Base-by-base conservation (phyloP, 306 rosid species). In the Fragaria ananassa region DNA sequence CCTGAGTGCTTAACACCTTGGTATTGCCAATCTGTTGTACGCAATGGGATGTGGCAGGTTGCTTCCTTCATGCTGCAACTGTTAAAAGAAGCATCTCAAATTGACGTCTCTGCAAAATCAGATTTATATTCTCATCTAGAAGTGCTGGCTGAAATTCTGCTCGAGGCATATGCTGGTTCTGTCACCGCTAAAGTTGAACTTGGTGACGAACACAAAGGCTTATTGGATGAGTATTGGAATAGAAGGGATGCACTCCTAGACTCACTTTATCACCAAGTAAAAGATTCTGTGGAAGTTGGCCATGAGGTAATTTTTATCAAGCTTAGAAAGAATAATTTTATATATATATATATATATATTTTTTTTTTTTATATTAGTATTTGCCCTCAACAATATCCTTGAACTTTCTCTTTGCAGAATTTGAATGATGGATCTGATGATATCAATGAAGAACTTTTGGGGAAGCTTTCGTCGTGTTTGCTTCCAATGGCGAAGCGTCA, bases 1-100 rank as follows among this genome's bases (percentile, higher is more conserved):
- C 95, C 96, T 70, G 98, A 95, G 82, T 87, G 93, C 76, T 81
- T 92, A 78, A 87, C 97, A 75, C 93, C 97, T 58, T 95, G 98
- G 97, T 90, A 89, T 86, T 88, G 97, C 88, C 94, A 88, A 86
- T 82, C 86, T 31, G 85, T 87, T 68, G 90, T 92, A 62, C 92
- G 97, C 47, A 90, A 77, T 83, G 98, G 98, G 73, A 79, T 92
- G 64, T 92, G 98, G 98, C 75, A 83, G 68, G 76, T 90, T 53
- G 95, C 91, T 76, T 88, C 89, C 82, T 79, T 89, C 78, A 81
- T 92, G 89, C 92, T 90, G 74, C 92, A 85, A 72, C 89, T 92
- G 75, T 78, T 90, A 60, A 89, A 87, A 80, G 98, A 87, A 78
- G 85, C 82, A 75, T 84, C 90, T 78, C 85, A 83, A 74, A 89